Conservation (phyloP, 2,329 filamentous ascomycete species). For the Alternaria infectoria region DNA sequence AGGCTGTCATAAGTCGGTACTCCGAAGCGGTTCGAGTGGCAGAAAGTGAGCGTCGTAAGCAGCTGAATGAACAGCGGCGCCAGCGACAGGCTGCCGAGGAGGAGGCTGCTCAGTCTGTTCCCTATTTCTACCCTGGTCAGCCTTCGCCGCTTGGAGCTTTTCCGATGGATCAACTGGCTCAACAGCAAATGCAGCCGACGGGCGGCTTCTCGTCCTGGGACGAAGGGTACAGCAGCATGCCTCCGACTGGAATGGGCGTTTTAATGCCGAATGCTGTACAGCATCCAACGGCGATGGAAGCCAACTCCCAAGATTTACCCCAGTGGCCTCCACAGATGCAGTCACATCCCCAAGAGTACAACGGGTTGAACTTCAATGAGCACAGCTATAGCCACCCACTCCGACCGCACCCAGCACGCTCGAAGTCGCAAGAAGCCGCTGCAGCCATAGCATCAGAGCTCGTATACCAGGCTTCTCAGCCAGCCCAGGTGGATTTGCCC, state of each 20-base stretch:
- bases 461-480: not conserved
- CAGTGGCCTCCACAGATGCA: not conserved
- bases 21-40: not conserved
- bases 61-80: not conserved
- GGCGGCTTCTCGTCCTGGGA: not conserved
- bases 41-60: not conserved
- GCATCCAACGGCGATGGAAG: not conserved
- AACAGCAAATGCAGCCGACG: not conserved
- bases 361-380: not conserved
- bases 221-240: not conserved
- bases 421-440: not conserved
- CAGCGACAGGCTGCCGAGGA: not conserved
- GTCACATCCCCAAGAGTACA: not conserved
- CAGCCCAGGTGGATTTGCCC: not conserved
- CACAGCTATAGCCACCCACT: not conserved
- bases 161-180: not conserved
- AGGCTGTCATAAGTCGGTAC: slow-evolving; percentile 1
- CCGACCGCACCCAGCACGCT: not conserved
- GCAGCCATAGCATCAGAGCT: not conserved
- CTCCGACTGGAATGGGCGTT: not conserved
- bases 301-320: not conserved
- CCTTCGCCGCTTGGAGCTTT: not conserved
- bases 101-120: not conserved
- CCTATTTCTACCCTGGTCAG: not conserved
- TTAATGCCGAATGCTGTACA: not conserved